Evolutionary conservation across 768 basidiomycete species (phyloP), one percentile per base, ranked within the genome.

Genomic region (Pisolithus albus): DNA sequence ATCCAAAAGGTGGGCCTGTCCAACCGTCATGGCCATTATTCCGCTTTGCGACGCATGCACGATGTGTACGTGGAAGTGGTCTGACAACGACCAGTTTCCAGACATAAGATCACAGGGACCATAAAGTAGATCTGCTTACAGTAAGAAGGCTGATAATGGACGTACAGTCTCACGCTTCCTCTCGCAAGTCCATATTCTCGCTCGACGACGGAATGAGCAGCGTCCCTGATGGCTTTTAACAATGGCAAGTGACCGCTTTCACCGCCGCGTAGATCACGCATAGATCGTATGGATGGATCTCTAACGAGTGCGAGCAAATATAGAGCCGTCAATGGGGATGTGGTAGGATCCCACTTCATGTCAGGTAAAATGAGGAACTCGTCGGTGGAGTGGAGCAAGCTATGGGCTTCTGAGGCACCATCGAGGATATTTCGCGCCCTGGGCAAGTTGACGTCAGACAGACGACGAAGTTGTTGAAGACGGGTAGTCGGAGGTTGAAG

Each of bases 71-170:
- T 97, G 93, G 63, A 96, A 92, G 60, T 92, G 93, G 63, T 96
- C 93, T 95, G 55, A 5, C 18, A 2, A 15, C n/a, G 47, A n/a
- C 16, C 2, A 2, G 46, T 39, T 37, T 18, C 21, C 7, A 45
- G 45, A 16, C 21, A 5, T 15, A 24, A 9, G 32, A 18, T 42
- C 21, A 30, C 41, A 38, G 10, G 19, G 24, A 46, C 45, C 40
- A 11, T 23, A 26, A 6, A 50, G 51, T 11, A 18, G 4, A 75
- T 15, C 34, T 15, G 11, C 88, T 56, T 52, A 94, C 94, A 97
- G 63, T 97, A 98, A 36, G 84, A 88, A 0, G 95, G 95, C 62
- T 96, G 94, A 64, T 99, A 99, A 64, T 99, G 96, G 13, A 98
- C 70, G 60, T 83, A 93, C 72, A 94, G 74, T 59, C 92, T 72